Conservation (phyloP, 1,284 basidiomycete genomes). For the Cystobasidium sp. region DNA sequence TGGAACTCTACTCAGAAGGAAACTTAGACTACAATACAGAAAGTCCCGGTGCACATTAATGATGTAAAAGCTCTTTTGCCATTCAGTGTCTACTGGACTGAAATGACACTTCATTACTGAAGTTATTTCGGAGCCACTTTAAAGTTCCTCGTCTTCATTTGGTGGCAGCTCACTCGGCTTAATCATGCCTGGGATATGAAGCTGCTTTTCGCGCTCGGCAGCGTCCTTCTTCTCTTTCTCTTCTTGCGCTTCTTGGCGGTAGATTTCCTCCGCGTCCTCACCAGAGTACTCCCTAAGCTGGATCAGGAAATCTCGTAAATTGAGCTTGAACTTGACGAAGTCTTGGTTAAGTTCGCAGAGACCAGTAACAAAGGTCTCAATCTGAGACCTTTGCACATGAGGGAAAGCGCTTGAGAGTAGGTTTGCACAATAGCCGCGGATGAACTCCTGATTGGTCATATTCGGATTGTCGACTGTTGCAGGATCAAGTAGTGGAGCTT, state of each 20-base stretch:
- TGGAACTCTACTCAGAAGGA: too few species aligned
- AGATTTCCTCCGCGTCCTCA: slow-evolving; percentile 78
- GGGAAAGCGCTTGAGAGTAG: slow-evolving; percentile 85
- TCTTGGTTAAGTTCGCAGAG: slow-evolving; percentile 87
- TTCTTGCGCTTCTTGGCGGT: slow-evolving; percentile 91
- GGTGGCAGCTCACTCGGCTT: slow-evolving; percentile 89
- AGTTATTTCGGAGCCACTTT: not conserved
- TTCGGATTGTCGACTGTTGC: slow-evolving; percentile 72
- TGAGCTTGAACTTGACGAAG: slow-evolving; percentile 89
- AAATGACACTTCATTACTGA: not conserved
- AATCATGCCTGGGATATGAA: slow-evolving; percentile 97
- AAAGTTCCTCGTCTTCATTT: slow-evolving; percentile 73
- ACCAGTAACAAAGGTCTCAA: slow-evolving; percentile 76
- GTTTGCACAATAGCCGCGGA: slow-evolving; percentile 86
- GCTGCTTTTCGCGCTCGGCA: slow-evolving; percentile 83
- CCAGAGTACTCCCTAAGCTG: slow-evolving; percentile 85
- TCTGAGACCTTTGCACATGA: slow-evolving; percentile 82
- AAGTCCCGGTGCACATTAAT: too few species aligned
- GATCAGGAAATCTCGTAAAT: slow-evolving; percentile 76
- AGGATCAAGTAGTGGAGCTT: slow-evolving; percentile 84
- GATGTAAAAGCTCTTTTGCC: too few species aligned
- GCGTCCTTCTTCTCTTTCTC: slow-evolving; percentile 72
- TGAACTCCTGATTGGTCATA: slow-evolving; percentile 79
- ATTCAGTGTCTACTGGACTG: too few species aligned
- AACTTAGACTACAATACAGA: too few species aligned